Evolutionary conservation across 129 eudicot genomes (phyloP), one percentile per base, ranked within the genome.

Genomic region (Lactuca saligna): DNA sequence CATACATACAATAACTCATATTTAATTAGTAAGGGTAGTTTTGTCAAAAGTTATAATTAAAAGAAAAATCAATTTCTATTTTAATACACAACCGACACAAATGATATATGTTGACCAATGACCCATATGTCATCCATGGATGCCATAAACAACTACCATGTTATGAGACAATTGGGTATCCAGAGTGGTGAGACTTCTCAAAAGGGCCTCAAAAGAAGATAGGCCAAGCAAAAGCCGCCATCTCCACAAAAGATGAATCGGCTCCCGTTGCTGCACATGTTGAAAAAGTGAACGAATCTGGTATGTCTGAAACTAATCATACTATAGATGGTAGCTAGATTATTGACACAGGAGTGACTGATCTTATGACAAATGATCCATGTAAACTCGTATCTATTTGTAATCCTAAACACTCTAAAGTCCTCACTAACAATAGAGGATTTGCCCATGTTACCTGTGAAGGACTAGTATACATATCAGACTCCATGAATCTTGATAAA

Each of bases 341-440:
- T 25, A 25, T 25, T 25, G 29, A 25, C 29, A 25, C 29, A 25
- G 1, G 29, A 25, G 29, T 42, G 3, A 66, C 57, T 4, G 57
- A 66, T 3, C 71, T 44, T 48, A 66, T 66, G 71, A 66, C 71
- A 9, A 16, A 16, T 66, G 71, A 66, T 48, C 13, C 71, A n/a
- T 15, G 4, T 2, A 53, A 6, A 5, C 29, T 0, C 29, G 29
- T 25, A 25, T 25, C 29, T 25, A 25, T 31, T 44, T 4, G 11
- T 4, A 4, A 2, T 3, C 31, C 57, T 15, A 6, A 11, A 44
- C 57, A 66, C 25, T 7, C 29, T 39, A 48, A 4, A 6, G 32
- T 66, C 31, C 32, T 33, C 57, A 25, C 29, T 5, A 16, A 59
- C 16, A 66, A 66, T 48, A 58, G 70, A 15, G 13, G 14, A 3